Percentiles rank a stretch among this genome's conserved stretches.
Conservation (phyloP, 169 alveolate species). For the Ichthyophthirius multifiliis region DNA sequence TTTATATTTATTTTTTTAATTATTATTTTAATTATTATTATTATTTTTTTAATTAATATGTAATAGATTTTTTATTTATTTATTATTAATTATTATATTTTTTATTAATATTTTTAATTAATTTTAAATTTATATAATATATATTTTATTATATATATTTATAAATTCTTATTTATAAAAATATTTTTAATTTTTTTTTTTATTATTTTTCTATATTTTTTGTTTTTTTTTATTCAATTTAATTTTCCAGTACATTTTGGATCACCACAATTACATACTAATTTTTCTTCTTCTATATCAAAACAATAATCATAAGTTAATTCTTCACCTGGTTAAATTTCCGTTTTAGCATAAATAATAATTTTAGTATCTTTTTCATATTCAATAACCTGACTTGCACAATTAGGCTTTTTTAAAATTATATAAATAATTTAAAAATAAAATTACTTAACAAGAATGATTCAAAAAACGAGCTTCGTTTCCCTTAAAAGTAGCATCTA, state of each 20-base stretch:
- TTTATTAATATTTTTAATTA: no score
- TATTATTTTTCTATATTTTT: no score
- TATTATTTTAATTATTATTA: no score
- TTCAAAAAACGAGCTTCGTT: constrained; percentile 80
- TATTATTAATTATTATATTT: no score
- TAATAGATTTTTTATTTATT: no score
- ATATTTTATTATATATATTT: no score
- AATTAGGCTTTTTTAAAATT: constrained; percentile 46
- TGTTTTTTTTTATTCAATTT: constrained; percentile 47
- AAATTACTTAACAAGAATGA: constrained; percentile 76
- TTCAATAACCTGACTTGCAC: constrained; percentile 71
- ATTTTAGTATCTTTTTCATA: constrained; percentile 72
- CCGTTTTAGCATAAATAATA: constrained; percentile 74
- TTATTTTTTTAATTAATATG: no score
- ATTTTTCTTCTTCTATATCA: constrained; percentile 80
- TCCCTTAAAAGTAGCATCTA: constrained; percentile 86
- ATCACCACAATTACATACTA: constrained; percentile 80
- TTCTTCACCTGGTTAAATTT: constrained; percentile 79
- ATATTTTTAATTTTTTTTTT: no score
- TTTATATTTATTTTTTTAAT: no score
- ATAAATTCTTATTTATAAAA: no score
- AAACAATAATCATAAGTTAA: constrained; percentile 80
- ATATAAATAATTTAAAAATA: no score
- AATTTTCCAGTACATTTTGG: constrained; percentile 75
- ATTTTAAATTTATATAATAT: no score